Percentiles rank a stretch among this genome's conserved stretches.
These are phyloP conservation scores for Neurospora sp. DNA, from an alignment of 495 filamentous ascomycete genomes.

Conservation along the genomic window DNA sequence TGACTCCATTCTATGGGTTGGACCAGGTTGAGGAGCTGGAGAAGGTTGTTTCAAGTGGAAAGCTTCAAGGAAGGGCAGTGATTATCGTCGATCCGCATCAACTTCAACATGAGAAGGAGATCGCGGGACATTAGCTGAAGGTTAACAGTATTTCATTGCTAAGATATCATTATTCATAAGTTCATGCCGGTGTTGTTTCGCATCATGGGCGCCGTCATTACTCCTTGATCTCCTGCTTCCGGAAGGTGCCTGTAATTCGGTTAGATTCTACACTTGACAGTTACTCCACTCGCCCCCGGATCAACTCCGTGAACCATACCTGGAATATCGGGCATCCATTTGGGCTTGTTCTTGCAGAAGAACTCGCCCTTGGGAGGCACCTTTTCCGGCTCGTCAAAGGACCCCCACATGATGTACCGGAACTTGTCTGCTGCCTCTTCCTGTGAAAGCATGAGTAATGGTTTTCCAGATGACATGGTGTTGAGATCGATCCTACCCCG, in stretches of 20 bases:
- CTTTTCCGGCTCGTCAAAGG: constrained; percentile 50
- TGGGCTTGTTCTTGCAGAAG: constrained; percentile 47
- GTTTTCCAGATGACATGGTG: background rate
- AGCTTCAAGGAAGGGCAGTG: constrained; percentile 45
- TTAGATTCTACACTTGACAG: constrained; percentile 4
- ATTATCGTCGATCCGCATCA: constrained; percentile 36
- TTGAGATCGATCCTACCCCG: constrained; percentile 32
- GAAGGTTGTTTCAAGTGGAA: constrained; percentile 38
- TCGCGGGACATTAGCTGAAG: background rate
- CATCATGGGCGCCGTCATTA: constrained; percentile 14
- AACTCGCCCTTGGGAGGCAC: constrained; percentile 62
- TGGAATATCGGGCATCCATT: constrained; percentile 55
- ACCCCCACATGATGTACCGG: constrained; percentile 54
- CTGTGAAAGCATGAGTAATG: constrained; percentile 16
- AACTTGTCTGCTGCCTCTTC: constrained; percentile 47
- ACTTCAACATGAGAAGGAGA: constrained; percentile 14
- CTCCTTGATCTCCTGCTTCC: constrained; percentile 50
- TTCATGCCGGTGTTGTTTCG: too few species aligned
- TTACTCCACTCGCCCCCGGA: background rate
- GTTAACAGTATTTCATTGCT: background rate
- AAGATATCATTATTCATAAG: constrained; percentile 5
- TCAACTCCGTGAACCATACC: constrained; percentile 27
- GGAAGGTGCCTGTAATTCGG: constrained; percentile 39
- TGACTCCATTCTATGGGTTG: constrained; percentile 42
- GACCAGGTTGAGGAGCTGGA: constrained; percentile 40